Percentiles rank a stretch among this genome's conserved stretches.
Conservation (phyloP, 192 early-diverging fungal genomes). For the Backusella liffmaniae region DNA sequence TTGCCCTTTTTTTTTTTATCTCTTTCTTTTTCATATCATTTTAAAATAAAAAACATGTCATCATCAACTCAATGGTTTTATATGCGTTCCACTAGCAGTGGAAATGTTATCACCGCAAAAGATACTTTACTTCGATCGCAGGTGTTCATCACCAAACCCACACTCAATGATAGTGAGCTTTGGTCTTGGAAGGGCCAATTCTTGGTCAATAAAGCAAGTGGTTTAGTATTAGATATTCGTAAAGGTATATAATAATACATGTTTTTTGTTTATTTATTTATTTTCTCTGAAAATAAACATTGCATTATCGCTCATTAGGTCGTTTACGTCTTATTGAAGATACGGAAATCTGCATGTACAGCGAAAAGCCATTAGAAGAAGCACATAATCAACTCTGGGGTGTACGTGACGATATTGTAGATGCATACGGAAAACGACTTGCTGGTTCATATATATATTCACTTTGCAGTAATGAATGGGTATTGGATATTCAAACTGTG, state of each 20-base stretch:
- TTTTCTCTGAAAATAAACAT: neutral
- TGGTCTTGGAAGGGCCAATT: constrained; percentile 35
- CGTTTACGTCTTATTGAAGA: constrained; percentile 40
- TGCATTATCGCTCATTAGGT: constrained; percentile 18
- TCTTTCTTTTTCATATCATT: neutral
- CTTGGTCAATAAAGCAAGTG: constrained; percentile 31
- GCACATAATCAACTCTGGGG: constrained; percentile 33
- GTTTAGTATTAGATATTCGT: constrained; percentile 33
- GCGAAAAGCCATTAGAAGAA: constrained; percentile 26
- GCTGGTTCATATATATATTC: constrained; percentile 26
- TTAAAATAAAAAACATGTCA: neutral
- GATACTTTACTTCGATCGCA: constrained; percentile 17
- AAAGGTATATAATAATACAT: constrained; percentile 26
- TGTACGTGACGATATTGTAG: constrained; percentile 5
- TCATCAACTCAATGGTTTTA: constrained; percentile 30
- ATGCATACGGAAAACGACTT: constrained; percentile 12
- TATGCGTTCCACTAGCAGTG: constrained; percentile 25
- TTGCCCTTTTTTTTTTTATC: neutral
- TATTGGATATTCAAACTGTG: constrained; percentile 23
- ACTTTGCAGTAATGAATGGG: constrained; percentile 32
- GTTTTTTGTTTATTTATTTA: neutral
- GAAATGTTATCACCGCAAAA: constrained; percentile 24
- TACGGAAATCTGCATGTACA: constrained; percentile 33
- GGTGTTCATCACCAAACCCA: constrained; percentile 17
- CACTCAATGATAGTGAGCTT: constrained; percentile 19